Evolutionary conservation across 2,329 filamentous ascomycete species (phyloP).

Genomic region (Sclerotinia minor): DNA sequence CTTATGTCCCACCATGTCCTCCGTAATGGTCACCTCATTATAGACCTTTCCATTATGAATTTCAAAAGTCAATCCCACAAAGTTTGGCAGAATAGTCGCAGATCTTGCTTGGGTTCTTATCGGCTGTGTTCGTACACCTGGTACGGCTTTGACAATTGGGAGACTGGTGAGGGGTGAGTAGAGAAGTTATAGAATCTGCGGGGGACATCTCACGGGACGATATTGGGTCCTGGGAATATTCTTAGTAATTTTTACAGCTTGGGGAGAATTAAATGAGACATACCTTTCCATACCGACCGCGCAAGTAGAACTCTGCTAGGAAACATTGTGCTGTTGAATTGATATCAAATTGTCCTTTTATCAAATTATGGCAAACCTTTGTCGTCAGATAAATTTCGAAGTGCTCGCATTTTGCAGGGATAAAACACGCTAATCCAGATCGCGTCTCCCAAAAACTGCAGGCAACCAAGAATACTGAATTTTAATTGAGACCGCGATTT

Average conservation of each 20-base stretch:
- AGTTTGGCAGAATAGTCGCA: slow-evolving; percentile 72
- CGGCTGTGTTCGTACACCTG: slow-evolving; percentile 57
- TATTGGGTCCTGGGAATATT: slow-evolving; percentile 60
- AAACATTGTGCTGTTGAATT: slow-evolving; percentile 50
- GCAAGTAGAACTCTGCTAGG: slow-evolving; percentile 58
- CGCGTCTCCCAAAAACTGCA: slow-evolving; percentile 31
- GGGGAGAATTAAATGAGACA: slow-evolving; percentile 21
- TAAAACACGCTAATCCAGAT: slow-evolving; percentile 30
- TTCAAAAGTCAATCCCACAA: slow-evolving; percentile 69
- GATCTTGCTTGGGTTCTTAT: slow-evolving; percentile 69
- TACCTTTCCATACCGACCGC: slow-evolving; percentile 76
- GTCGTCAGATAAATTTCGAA: slow-evolving; percentile 16
- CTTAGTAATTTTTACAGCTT: slow-evolving; percentile 14
- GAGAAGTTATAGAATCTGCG: slow-evolving; percentile 29
- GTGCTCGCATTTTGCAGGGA: slow-evolving; percentile 28
- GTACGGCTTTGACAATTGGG: slow-evolving; percentile 51
- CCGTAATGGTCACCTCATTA: slow-evolving; percentile 66
- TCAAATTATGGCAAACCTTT: slow-evolving; percentile 7
- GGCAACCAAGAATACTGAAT: slow-evolving; percentile 9
- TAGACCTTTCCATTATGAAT: slow-evolving; percentile 74
- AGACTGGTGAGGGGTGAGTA: slow-evolving; percentile 49
- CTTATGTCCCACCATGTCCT: slow-evolving; percentile 77
- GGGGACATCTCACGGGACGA: slow-evolving; percentile 61
- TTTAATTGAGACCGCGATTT: neutral
- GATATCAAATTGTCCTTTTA: slow-evolving; percentile 11